Base-by-base conservation (phyloP, 2,329 filamentous ascomycete species). In the Arthrinium phaeospermum region DNA sequence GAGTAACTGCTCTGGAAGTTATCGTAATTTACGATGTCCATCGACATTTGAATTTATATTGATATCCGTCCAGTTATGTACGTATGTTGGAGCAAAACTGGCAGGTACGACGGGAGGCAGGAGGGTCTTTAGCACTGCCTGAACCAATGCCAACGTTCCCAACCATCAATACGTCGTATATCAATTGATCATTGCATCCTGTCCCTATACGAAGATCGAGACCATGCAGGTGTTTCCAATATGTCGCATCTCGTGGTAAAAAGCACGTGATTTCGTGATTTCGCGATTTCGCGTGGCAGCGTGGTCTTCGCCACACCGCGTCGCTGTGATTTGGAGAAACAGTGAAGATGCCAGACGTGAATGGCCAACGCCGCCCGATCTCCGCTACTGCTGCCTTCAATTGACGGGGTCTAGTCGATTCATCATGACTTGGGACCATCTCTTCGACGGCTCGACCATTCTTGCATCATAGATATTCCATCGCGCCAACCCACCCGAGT, bases 381-480 rank as follows among this genome's bases (percentile, higher is more conserved):
- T 64, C 57, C 57, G 30, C 57, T n/a, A 22, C 57, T 37, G 57
- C 16, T 64, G 57, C 34, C 57, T 64, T n/a, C 53, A 34, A 41
- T 64, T 64, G 53, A 61, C 34, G 57, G 57, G 57, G 34, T 14
- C 19, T 41, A 5, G 22, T 27, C 4, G 41, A 12, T 61, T n/a
- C 57, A 64, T 64, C 57, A 64, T 64, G 57, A 64, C 57, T 64
- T 64, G 22, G 30, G 22, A 37, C 53, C 30, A 19, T 61, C 53
- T n/a, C 53, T 37, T 37, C 30, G 49, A 24, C 49, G n/a, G n/a
- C n/a, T 24, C 49, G 49, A 12, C 27, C 53, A 19, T 61, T 57
- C 53, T 46, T 24, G 51, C 41, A 64, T 49, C 44, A 70, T 71
- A 67, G 69, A 47, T 34, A 46, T 47, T 19, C 8, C 14, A 68